Evolutionary conservation across 129 eudicot genomes (phyloP), one percentile per base, ranked within the genome.

Genomic region (Centella asiatica): DNA sequence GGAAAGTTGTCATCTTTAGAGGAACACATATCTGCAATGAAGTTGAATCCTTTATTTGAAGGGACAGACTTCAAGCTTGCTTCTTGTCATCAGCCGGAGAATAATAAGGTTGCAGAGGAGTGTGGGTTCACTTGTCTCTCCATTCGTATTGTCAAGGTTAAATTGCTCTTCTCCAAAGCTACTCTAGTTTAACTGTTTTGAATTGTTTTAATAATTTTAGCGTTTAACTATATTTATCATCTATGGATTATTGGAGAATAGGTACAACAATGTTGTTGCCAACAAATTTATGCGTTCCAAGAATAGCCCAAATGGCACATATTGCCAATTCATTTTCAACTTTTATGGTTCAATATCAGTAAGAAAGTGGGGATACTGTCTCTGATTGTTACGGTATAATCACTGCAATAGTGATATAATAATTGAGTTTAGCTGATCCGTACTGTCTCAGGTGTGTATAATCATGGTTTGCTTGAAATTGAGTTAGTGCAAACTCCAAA

Each of bases 41-140:
- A 78, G 27, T 64, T 51, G 5, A 74, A 73, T 64, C 17, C 67
- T 53, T 62, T 82, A 76, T 92, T 92, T 26, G 86, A 73, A 2
- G 94, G 94, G 60, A 92, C 98, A 7, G 98, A 92, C 60, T 92
- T 87, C 64, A 92, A 92, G 85, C 90, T 92, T 6, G 90, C 98
- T 3, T 66, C 88, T 15, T 87, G 90, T 70, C 52, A 45, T 45
- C 77, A 81, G 70, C 94, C 98, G 20, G 53, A 71, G 58, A 78
- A 77, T 57, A 80, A 84, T 60, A 80, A 64, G 72, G 82, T 87
- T 26, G 95, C 95, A 7, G 72, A 73, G 51, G 98, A 92, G 61
- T 87, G 95, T 45, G 98, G 95, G 23, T 92, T 92, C 44, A 87
- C 94, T 56, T 73, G 90, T 56, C 94, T 87, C 19, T 87, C 95